Conservation (phyloP, 1,284 basidiomycete genomes). For the Irpex lacteus region DNA sequence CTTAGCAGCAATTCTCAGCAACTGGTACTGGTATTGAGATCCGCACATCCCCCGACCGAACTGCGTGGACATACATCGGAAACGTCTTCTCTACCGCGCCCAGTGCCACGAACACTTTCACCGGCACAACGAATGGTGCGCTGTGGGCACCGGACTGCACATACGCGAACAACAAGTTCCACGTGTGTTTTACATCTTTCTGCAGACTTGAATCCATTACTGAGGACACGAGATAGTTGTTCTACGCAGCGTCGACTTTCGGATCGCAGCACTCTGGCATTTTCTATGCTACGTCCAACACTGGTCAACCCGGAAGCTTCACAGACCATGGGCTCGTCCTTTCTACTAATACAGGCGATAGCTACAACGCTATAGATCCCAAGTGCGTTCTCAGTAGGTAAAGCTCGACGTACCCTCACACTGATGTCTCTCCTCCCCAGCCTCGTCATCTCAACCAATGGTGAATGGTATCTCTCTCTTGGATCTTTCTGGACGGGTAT, state of each 20-base stretch:
- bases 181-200: neutral
- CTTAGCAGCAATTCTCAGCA: neutral
- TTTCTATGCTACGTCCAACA: slow-evolving; percentile 46
- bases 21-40: neutral
- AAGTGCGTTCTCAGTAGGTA: neutral
- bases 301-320: slow-evolving; percentile 42
- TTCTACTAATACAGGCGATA: neutral
- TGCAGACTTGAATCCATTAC: no score
- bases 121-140: neutral
- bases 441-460: neutral
- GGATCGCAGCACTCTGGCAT: slow-evolving; percentile 51
- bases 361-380: neutral
- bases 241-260: slow-evolving; percentile 44
- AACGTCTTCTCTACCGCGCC: neutral
- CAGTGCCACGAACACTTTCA: neutral
- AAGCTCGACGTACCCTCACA: neutral
- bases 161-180: neutral
- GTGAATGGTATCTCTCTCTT: slow-evolving; percentile 42
- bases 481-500: slow-evolving; percentile 55
- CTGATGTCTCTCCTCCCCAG: neutral
- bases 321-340: slow-evolving; percentile 27
- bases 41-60: neutral
- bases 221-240: slow-evolving; percentile 29
- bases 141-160: neutral
- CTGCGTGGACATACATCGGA: neutral